Conservation (phyloP, 352 stramenopile species). For the Globisporangium nagaii region DNA sequence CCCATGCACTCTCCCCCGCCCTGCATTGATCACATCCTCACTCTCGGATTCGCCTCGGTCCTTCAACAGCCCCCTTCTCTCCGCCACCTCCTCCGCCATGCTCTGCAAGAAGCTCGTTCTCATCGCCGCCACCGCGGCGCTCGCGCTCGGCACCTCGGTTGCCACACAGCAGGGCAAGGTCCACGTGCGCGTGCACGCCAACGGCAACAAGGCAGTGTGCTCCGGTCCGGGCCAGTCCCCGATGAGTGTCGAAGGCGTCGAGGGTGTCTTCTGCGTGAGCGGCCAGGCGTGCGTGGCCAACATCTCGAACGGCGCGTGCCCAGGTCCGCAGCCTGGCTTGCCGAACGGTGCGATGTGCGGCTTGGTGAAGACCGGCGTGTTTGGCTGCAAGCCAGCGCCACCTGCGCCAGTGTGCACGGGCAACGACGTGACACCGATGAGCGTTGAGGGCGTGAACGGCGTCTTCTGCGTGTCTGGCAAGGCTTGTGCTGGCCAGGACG, state of each 20-base stretch:
- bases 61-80: neutral
- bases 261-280: constrained; percentile 12
- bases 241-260: constrained; percentile 17
- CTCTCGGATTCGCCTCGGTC: neutral
- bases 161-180: neutral
- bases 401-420: neutral
- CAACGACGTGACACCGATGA: constrained; percentile 2
- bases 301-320: constrained; percentile 9
- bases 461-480: constrained; percentile 14
- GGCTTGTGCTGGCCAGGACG: constrained; percentile 18
- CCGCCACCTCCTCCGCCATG: constrained; percentile 2
- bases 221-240: neutral
- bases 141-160: neutral
- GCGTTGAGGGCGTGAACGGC: constrained; percentile 13
- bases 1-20: too few relatives aligned
- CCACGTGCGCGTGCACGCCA: neutral
- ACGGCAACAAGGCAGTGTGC: neutral
- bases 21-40: too few relatives aligned
- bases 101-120: constrained; percentile 22
- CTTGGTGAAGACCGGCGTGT: constrained; percentile 1
- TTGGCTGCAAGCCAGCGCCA: neutral
- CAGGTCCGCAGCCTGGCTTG: constrained; percentile 4
- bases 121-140: constrained; percentile 15
- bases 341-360: constrained; percentile 3
- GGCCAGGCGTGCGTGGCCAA: constrained; percentile 12